Conservation (phyloP, 495 filamentous ascomycete species). For the Saxophila tyrrhenica region DNA sequence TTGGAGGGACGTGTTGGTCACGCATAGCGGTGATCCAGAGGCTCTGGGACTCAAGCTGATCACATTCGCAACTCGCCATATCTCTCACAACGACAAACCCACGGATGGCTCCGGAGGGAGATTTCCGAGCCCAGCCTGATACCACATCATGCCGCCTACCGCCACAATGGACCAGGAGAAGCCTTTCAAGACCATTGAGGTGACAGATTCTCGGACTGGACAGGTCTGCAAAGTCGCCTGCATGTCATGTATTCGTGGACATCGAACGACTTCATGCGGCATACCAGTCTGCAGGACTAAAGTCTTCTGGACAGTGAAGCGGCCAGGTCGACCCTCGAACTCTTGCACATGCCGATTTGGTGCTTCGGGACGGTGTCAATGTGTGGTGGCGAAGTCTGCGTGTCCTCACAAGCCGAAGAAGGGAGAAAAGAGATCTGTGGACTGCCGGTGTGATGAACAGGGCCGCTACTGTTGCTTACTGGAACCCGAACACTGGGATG, state of each 20-base stretch:
- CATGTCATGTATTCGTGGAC: conserved; percentile 20
- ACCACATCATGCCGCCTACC: neutral
- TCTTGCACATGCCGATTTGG: conserved; percentile 19
- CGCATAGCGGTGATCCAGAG: no score
- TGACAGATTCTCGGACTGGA: conserved; percentile 14
- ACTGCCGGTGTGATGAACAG: conserved; percentile 19
- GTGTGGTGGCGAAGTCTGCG: conserved; percentile 11
- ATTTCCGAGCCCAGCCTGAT: neutral
- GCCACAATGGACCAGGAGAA: conserved; percentile 12
- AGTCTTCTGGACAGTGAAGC: conserved; percentile 19
- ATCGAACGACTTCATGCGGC: conserved; percentile 18
- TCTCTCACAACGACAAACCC: conserved; percentile 4
- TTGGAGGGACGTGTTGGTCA: no score
- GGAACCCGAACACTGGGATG: conserved; percentile 12
- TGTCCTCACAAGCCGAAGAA: conserved; percentile 19
- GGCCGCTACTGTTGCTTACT: conserved; percentile 17
- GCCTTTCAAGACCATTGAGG: conserved; percentile 21
- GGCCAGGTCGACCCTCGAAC: conserved; percentile 19
- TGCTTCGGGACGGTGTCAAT: conserved; percentile 12
- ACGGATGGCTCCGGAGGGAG: neutral
- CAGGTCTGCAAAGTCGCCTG: conserved; percentile 19
- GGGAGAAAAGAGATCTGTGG: conserved; percentile 16
- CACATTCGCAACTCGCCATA: conserved; percentile 1
- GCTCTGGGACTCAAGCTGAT: no score
- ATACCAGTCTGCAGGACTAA: conserved; percentile 17